phyloP scores from a whole-genome alignment of 306 rosid species.

The Quercus robur region DNA sequence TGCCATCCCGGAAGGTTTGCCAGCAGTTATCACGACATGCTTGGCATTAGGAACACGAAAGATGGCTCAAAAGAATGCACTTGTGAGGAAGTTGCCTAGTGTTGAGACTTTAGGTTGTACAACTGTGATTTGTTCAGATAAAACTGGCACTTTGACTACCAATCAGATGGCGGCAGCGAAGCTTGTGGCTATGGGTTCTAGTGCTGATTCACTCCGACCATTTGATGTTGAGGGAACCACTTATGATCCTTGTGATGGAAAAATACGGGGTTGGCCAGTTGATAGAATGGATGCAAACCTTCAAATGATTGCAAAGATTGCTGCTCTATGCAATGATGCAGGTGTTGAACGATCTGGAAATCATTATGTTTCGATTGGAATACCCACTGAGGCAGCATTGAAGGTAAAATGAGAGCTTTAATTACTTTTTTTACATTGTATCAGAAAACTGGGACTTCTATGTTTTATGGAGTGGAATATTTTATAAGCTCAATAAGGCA shows the following conservation, averaged over 20 bases:
- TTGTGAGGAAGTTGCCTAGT: constrained; percentile 70
- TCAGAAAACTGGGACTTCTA: neutral
- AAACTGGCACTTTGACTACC: constrained; percentile 54
- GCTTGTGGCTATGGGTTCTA: constrained; percentile 62
- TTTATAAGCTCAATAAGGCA: neutral
- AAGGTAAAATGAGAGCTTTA: constrained; percentile 27
- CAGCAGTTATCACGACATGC: constrained; percentile 53
- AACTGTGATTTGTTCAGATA: constrained; percentile 58
- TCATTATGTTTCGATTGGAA: constrained; percentile 57
- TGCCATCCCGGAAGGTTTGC: constrained; percentile 61
- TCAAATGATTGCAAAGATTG: constrained; percentile 63
- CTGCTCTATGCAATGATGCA: constrained; percentile 73
- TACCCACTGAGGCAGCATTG: constrained; percentile 82
- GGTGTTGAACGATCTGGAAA: constrained; percentile 48
- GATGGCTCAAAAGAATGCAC: constrained; percentile 61
- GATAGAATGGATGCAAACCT: constrained; percentile 68
- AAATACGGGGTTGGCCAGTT: constrained; percentile 53
- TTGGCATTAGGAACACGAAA: constrained; percentile 56
- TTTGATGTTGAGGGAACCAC: constrained; percentile 80
- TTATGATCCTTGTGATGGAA: constrained; percentile 61
- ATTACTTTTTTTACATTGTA: neutral
- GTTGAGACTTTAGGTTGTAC: constrained; percentile 61
- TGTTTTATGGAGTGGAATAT: neutral
- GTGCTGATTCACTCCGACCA: constrained; percentile 32
- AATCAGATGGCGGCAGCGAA: constrained; percentile 80